Percentiles rank a stretch among this genome's conserved stretches.
Conservation (phyloP, 768 basidiomycete genomes). For the Kwoniella sp. region DNA sequence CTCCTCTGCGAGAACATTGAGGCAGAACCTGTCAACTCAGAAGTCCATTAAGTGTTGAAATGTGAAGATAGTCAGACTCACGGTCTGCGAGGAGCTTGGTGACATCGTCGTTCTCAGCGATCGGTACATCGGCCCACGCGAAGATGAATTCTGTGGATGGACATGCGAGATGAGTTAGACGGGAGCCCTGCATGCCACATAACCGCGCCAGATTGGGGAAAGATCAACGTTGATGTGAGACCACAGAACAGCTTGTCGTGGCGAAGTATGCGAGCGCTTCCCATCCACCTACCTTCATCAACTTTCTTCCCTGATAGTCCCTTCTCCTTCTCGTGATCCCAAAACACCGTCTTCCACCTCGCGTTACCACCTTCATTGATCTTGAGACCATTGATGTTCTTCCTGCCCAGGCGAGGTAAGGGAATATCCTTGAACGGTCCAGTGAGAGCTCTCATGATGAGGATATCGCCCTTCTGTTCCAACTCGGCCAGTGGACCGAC, state of each 20-base stretch:
- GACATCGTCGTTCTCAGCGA: slow-evolving; percentile 34
- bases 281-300: slow-evolving; percentile 38
- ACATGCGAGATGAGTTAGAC: no score
- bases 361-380: slow-evolving; percentile 31
- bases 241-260: not conserved
- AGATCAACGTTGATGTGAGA: not conserved
- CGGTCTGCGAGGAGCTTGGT: slow-evolving; percentile 32
- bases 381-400: slow-evolving; percentile 37
- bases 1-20: slow-evolving; percentile 24
- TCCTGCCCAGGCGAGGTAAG: slow-evolving; percentile 33
- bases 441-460: slow-evolving; percentile 36
- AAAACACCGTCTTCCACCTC: slow-evolving; percentile 43
- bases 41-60: not conserved
- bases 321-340: slow-evolving; percentile 45
- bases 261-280: not conserved
- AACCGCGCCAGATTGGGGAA: not conserved
- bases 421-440: slow-evolving; percentile 39
- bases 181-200: not conserved
- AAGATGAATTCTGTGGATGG: slow-evolving; percentile 32
- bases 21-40: no score
- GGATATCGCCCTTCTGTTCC: slow-evolving; percentile 35
- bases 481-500: slow-evolving; percentile 28
- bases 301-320: slow-evolving; percentile 42
- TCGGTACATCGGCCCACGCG: slow-evolving; percentile 31
- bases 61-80: slow-evolving; percentile 7